Conservation (phyloP, 225 moss, liverwort and hornwort species). For the Pleurozium schreberi region DNA sequence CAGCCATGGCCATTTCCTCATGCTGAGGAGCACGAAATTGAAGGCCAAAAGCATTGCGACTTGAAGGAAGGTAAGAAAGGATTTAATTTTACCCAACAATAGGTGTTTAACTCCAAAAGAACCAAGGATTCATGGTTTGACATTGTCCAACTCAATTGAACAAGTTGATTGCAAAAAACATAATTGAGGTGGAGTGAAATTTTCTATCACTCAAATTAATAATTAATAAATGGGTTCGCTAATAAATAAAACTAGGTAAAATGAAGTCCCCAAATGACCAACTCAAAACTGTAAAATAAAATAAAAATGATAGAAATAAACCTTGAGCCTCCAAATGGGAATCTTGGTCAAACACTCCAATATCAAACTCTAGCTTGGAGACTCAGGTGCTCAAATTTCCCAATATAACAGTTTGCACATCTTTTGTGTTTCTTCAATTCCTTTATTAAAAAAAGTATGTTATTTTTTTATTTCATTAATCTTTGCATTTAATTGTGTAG, state of each 20-base stretch:
- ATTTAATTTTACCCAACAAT: not conserved
- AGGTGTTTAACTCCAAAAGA: fast-evolving
- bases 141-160: no score
- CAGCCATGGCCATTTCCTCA: conserved; percentile 10
- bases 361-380: not conserved
- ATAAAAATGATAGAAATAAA: not conserved
- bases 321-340: not conserved
- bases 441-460: not conserved
- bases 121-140: not conserved
- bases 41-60: conserved; percentile 11
- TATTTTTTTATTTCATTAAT: not conserved
- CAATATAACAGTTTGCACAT: not conserved
- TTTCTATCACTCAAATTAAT: not conserved
- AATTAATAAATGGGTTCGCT: no score
- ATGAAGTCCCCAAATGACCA: not conserved
- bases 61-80: not conserved
- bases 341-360: not conserved
- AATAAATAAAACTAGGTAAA: not conserved
- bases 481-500: not conserved
- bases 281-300: no score
- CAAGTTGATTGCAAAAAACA: no score
- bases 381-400: not conserved
- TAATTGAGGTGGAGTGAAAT: not conserved
- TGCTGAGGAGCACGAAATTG: not conserved
- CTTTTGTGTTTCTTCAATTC: not conserved